Base-by-base conservation (phyloP, 495 filamentous ascomycete species). In the Xylaria telfairii region DNA sequence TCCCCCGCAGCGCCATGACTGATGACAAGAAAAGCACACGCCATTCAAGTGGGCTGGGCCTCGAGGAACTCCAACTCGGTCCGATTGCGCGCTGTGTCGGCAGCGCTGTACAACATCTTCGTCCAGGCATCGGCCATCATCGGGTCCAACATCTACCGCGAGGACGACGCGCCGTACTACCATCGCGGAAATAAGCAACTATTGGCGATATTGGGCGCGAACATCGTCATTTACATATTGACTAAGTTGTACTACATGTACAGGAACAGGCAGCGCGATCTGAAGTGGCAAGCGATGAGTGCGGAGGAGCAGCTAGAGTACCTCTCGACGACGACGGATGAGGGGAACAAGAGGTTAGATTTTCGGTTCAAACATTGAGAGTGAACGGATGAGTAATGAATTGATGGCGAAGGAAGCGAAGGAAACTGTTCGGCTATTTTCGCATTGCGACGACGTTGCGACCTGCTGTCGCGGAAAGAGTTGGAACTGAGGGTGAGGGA, bases 281-380 rank as follows among this genome's bases (percentile, higher is more conserved):
- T 46, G 17, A 84, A 81, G 65, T 87, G 84, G 92, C 81, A 86
- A 71, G 84, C 84, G 2, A 94, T 95, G 92, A 87, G 79, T 5
- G 82, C 82, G 28, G 87, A 87, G 24, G 86, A 94, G 78, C 83
- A 85, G 71, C 75, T 88, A 42, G 75, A 81, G 28, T 95, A 95
- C 76, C 79, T 95, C 4, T 83, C 82, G 2, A 91, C 88, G 4
- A 92, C 92, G 17, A 87, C 75, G 1, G 88, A 93, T 74, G 82
- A 88, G 73, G 92, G 92, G 7, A 95, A 93, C 75, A 95, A 95
- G 79, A 85, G 92, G 79, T 85, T 88, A 62, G 86, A 89, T 72
- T 89, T 89, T 67, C 75, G 85, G 39, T 88, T 88, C 71, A 69
- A 77, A 49, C 79, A 84, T 60, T 85, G 70, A 74, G 70, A 74